These are phyloP conservation scores for Xylaria flabelliformis DNA, from an alignment of 495 filamentous ascomycete species.

Conservation along the genomic window DNA sequence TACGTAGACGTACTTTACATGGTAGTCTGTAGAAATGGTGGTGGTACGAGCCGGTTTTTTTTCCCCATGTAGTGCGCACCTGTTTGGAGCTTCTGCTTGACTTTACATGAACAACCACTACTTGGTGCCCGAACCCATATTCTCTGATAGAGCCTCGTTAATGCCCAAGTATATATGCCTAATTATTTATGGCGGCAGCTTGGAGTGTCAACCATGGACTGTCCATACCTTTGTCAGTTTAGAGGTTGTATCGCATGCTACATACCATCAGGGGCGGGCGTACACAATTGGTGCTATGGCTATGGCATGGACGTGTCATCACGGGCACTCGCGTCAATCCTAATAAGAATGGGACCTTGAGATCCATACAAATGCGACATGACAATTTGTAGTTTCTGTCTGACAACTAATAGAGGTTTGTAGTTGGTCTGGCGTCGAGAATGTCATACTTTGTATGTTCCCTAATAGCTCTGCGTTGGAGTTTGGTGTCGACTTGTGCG, in stretches of 20 bases:
- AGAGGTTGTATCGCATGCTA: conserved; percentile 11
- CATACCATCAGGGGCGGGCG: neutral
- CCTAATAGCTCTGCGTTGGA: neutral
- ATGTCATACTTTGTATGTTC: neutral
- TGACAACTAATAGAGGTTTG: neutral
- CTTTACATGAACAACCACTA: neutral
- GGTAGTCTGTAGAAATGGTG: neutral
- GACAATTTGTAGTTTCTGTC: neutral
- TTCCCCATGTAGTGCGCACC: neutral
- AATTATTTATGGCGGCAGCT: neutral
- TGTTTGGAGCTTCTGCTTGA: neutral
- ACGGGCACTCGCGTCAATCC: conserved; percentile 18
- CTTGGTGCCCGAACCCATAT: neutral
- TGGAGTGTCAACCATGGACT: neutral
- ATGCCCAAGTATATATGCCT: neutral
- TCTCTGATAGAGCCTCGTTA: neutral
- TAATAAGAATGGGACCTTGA: neutral
- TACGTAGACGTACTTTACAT: neutral
- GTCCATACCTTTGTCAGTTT: neutral
- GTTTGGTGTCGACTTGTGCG: neutral
- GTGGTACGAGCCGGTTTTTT: neutral
- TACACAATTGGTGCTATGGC: neutral
- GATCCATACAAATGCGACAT: conserved; percentile 8
- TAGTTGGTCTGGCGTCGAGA: no score
- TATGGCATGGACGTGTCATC: conserved; percentile 14